Evolutionary conservation across 371 early-diverging fungal species (phyloP).

Genomic region (Apophysomyces trapeziformis): DNA sequence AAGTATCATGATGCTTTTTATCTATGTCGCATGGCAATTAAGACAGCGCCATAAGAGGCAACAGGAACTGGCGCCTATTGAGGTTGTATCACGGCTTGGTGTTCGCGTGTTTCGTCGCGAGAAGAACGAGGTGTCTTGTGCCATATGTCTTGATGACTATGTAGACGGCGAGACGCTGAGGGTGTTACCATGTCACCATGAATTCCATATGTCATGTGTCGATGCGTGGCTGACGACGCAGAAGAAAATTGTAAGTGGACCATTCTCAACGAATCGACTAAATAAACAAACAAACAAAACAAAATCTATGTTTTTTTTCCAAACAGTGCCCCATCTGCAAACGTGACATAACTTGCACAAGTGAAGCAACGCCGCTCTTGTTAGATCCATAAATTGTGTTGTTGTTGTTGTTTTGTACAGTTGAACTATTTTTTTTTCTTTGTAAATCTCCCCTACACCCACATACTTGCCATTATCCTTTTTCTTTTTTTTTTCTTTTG

Average conservation of each 20-base stretch:
- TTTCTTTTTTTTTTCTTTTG: too few relatives aligned
- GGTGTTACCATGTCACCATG: constrained; percentile 87
- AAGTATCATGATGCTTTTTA: constrained; percentile 68
- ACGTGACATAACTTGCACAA: constrained; percentile 48
- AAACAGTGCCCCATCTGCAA: constrained; percentile 81
- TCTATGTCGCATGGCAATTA: constrained; percentile 69
- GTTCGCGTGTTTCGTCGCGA: constrained; percentile 60
- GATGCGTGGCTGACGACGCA: constrained; percentile 85
- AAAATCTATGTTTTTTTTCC: neutral
- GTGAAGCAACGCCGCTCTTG: constrained; percentile 6
- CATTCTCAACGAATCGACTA: neutral
- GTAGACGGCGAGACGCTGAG: constrained; percentile 77
- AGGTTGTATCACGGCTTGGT: constrained; percentile 66
- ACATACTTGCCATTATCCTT: neutral
- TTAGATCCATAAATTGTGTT: constrained; percentile 1
- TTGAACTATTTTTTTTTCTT: neutral
- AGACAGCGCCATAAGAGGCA: constrained; percentile 61
- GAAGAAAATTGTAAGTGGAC: constrained; percentile 72
- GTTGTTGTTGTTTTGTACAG: too few relatives aligned
- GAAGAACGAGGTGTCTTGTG: constrained; percentile 83
- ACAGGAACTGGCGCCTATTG: constrained; percentile 67
- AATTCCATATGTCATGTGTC: constrained; percentile 91
- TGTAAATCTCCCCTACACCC: constrained; percentile 2
- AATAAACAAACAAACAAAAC: too few relatives aligned
- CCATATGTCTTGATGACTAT: constrained; percentile 94